phyloP scores from a whole-genome alignment of 2,329 filamentous ascomycete genomes.

The Beauveria brongniartii region DNA sequence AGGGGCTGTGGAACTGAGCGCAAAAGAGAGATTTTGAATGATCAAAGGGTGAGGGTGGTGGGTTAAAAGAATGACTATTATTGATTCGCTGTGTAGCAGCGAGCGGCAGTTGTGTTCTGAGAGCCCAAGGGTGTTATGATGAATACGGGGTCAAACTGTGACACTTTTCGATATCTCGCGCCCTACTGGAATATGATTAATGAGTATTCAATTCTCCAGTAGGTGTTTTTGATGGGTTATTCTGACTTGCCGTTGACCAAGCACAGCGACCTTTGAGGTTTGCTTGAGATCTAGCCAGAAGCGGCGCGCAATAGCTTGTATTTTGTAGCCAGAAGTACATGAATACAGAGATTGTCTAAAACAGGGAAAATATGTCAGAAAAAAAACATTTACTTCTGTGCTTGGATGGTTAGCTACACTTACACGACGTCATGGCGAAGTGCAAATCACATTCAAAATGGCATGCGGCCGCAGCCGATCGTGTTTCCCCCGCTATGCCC shows the following conservation, averaged over 20 bases:
- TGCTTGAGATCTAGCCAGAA: neutral
- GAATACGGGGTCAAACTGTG: neutral
- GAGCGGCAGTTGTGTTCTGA: neutral
- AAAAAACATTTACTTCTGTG: too few species aligned
- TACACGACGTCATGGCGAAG: neutral
- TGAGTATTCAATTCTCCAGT: too few species aligned
- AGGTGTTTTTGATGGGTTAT: neutral
- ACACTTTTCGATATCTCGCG: neutral
- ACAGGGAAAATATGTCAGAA: too few species aligned
- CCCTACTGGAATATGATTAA: too few species aligned
- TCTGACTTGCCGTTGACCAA: neutral
- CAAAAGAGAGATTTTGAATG: neutral
- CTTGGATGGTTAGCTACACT: neutral
- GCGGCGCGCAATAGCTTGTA: neutral
- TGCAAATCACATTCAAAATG: neutral
- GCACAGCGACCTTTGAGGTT: neutral
- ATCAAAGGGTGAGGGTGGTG: neutral
- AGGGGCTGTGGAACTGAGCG: neutral
- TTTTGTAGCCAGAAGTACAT: neutral
- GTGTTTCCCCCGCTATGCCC: neutral
- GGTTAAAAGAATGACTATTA: neutral
- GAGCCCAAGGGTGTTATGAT: neutral
- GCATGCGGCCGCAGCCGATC: conserved; percentile 6
- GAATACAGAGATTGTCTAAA: too few species aligned
- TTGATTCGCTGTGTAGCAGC: neutral